Base-by-base conservation (phyloP, 495 filamentous ascomycete species). In the Saxophila tyrrhenica region DNA sequence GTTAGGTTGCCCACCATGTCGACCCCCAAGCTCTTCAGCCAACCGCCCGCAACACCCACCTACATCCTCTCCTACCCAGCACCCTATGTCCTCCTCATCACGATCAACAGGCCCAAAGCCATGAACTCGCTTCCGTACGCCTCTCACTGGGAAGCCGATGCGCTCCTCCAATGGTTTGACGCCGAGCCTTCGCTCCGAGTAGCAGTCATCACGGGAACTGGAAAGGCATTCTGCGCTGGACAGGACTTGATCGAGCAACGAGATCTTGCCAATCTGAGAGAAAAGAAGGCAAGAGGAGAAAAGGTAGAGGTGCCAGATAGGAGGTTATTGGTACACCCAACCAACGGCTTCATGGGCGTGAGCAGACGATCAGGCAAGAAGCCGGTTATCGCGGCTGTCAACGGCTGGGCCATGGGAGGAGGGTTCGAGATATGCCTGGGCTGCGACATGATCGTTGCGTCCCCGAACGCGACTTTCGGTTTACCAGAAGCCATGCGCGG, bases 361-460 rank as follows among this genome's bases (percentile, higher is more conserved):
- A 68, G 67, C 11, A 55, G 63, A 24, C 63, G 70, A 38, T 39
- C 29, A 49, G 79, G 75, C 17, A 73, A 75, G 54, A 83, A 83
- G 54, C 86, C 86, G n/a, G 72, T 91, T 24, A 82, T 91, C 51
- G 78, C 78, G 10, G 86, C 86, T 3, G 82, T 90, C 25, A 83
- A 87, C 63, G 86, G 86, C 16, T 66, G 80, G 20, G 80, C 78
- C 57, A 72, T 85, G 55, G 86, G 86, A 16, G 86, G 86, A 43
- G 86, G 86, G 1, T 78, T 82, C 52, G 86, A 91, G 68, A 84
- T 88, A 70, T 70, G 78, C 2, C 69, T 81, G 1, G 88, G 87
- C 55, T 78, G 77, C 62, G 86, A 91, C 68, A 65, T 89, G 16
- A 76, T 87, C 1, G 55, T 89, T 25, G 84, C 84, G 17, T 70